Percentiles rank a stretch among this genome's conserved stretches.
Evolutionary conservation across 768 basidiomycete genomes (phyloP).

Genomic region (Mycena galopus): DNA sequence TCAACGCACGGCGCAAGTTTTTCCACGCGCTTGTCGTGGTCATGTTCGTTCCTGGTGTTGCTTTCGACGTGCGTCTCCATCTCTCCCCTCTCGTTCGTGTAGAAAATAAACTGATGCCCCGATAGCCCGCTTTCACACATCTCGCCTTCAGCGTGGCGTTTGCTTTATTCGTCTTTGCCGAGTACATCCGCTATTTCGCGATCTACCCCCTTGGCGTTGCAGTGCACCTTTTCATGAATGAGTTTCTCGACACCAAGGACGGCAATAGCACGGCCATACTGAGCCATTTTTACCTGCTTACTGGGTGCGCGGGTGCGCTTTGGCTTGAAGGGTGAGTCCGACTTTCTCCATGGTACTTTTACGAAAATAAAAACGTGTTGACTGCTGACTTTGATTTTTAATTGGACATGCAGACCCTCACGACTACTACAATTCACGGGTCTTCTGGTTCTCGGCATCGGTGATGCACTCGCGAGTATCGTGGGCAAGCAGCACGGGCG

Average conservation of each 20-base stretch:
- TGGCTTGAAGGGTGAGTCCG: constrained; percentile 93
- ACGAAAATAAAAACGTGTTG: neutral
- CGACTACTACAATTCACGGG: constrained; percentile 79
- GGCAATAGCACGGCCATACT: constrained; percentile 92
- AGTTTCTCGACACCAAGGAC: constrained; percentile 96
- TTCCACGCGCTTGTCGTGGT: constrained; percentile 96
- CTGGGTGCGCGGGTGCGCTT: constrained; percentile 92
- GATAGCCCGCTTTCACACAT: constrained; percentile 95
- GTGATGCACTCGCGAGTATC: constrained; percentile 91
- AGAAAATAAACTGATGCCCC: neutral
- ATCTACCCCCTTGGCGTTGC: constrained; percentile 95
- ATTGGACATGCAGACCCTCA: constrained; percentile 51
- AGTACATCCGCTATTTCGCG: constrained; percentile 98
- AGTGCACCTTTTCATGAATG: constrained; percentile 96
- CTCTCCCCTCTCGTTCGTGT: neutral
- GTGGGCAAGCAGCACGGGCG: constrained; percentile 88
- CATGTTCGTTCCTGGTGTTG: constrained; percentile 97
- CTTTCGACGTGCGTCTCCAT: constrained; percentile 75
- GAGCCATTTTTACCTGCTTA: constrained; percentile 97
- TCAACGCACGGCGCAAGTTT: constrained; percentile 95
- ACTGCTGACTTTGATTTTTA: neutral
- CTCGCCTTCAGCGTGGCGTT: constrained; percentile 96
- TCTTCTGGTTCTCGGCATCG: constrained; percentile 89
- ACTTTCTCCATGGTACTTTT: constrained; percentile 3
- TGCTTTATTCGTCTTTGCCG: constrained; percentile 93